Evolutionary conservation across 2,329 filamentous ascomycete genomes (phyloP), one percentile per base, ranked within the genome.

Genomic region (Bisporella sp.): DNA sequence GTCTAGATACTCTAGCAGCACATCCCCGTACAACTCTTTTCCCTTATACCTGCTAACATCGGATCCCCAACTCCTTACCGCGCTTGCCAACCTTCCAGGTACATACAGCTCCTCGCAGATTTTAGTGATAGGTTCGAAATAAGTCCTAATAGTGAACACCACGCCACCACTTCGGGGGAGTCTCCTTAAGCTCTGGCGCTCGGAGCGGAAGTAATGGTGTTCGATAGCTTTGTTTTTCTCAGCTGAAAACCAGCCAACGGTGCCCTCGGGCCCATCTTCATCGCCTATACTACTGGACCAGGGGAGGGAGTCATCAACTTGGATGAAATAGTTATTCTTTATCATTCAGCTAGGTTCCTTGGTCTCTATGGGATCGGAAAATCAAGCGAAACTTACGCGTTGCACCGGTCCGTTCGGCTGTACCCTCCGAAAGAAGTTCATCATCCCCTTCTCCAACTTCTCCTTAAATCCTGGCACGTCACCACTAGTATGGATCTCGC

Each of bases 301-400:
- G 0, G 85, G 73, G 1, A 95, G 72, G 5, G 76, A 69, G 50
- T 90, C 87, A 62, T 95, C 89, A 1, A 93, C 87, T 68, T 95
- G 89, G 55, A 95, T 78, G 71, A 95, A 95, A 68, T 93, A 95
- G 64, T 93, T 92, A 64, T 91, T 89, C 52, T 88, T 74, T 47
- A 64, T 67, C 75, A 28, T 8, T 37, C 35, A 37, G 35, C 35
- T 35, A 21, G 37, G 12, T 7, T 11, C 8, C 35, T 37, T 37
- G 8, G n/a, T 37, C 35, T 37, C 35, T 6, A 48, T 32, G 12
- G 21, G 47, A 37, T n/a, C 8, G 8, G 35, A 37, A n/a, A 9
- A 9, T 37, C 35, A 41, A 37, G 40, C 21, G 49, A 46, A 35
- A 59, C 63, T 55, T 62, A 68, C 61, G 46, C 62, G 46, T 55